Base-by-base conservation (phyloP, 192 early-diverging fungal species). In the Coemansia sp. region DNA sequence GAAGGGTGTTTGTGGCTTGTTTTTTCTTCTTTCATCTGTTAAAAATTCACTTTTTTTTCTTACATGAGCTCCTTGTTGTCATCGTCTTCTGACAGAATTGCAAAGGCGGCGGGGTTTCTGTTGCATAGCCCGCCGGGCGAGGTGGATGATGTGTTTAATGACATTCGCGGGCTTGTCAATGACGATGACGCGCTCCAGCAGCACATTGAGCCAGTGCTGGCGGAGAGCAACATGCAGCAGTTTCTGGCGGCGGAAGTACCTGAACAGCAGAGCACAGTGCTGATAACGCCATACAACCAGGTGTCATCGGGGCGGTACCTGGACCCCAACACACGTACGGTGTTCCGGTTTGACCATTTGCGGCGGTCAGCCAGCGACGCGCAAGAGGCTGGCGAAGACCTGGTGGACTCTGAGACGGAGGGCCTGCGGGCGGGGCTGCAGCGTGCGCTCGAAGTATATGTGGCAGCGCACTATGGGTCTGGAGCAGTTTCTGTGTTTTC, bases 111-210 rank as follows among this genome's bases (percentile, higher is more conserved):
- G 22, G 68, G 81, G 22, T 90, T 97, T 60, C 80, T 97, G 12
- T 76, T 91, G 43, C 83, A 90, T 41, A 89, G 90, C 55, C 97
- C 97, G n/a, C 97, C 97, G 8, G 97, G 97, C 39, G 94, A 99
- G 84, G 85, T 97, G 8, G 91, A 91, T 79, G 92, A 97, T 77
- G 95, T 99, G 24, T 94, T 92, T 64, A 95, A 95, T 62, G 95
- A 98, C 82, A 84, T 98, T 57, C 89, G 91, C 19, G 87, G 84
- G 3, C 83, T 98, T 40, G 80, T 97, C 29, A 86, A 85, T 37
- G 84, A 95, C 70, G 93, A 94, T 59, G 85, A 83, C 0, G 77
- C 87, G 1, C 72, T 95, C 48, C 81, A 91, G 34, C 75, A 81
- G 38, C 87, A 86, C 15, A 86, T 94, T 37, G 63, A 83, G 17